phyloP scores from a whole-genome alignment of 2,329 filamentous ascomycete genomes.

The Cordyceps cicadae region DNA sequence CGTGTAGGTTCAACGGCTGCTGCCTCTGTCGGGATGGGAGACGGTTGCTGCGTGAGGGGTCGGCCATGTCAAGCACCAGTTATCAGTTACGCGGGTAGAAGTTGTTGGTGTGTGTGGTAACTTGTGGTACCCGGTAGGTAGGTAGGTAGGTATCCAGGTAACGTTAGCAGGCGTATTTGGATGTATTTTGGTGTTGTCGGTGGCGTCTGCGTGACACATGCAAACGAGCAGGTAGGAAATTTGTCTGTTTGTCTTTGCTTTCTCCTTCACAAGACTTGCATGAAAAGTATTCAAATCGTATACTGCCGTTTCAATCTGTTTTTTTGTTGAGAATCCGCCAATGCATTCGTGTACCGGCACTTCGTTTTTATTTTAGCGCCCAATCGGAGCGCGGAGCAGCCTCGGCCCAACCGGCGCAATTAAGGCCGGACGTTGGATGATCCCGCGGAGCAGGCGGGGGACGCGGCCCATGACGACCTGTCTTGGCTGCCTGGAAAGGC shows the following conservation, averaged over 20 bases:
- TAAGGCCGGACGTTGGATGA: not conserved
- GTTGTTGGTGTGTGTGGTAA: too few species aligned
- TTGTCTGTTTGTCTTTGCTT: not conserved
- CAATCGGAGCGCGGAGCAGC: slow-evolving; percentile 1
- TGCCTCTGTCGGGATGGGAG: not conserved
- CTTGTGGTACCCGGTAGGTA: too few species aligned
- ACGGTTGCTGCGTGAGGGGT: not conserved
- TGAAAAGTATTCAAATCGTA: not conserved
- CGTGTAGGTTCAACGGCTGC: not conserved
- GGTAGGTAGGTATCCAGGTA: not conserved
- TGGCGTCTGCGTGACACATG: not conserved
- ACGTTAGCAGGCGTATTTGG: not conserved
- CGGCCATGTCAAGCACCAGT: not conserved
- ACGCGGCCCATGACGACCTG: not conserved
- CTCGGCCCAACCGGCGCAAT: not conserved
- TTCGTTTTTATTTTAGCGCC: not conserved
- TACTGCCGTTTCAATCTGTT: not conserved
- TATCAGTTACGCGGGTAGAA: too few species aligned
- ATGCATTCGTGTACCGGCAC: not conserved
- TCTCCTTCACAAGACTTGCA: not conserved
- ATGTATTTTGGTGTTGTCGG: not conserved
- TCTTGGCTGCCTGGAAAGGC: not conserved
- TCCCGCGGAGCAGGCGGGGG: not conserved
- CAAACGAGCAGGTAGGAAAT: not conserved
- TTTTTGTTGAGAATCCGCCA: not conserved